Base-by-base conservation (phyloP, 2,329 filamentous ascomycete species). In the Aspergillus ustus region DNA sequence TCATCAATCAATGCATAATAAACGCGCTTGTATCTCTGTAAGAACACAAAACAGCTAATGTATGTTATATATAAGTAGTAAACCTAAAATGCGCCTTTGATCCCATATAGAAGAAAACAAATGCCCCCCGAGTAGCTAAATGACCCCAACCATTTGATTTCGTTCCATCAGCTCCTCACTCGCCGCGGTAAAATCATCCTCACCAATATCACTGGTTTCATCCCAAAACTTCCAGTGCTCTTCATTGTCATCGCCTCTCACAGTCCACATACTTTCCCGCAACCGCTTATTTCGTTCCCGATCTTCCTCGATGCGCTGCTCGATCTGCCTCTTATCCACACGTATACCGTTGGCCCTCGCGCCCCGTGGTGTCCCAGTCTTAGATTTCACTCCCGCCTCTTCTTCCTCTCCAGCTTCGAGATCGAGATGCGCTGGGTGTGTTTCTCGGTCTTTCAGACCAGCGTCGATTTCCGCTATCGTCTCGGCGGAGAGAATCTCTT, bases 301-400 rank as follows among this genome's bases (percentile, higher is more conserved):
- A 77, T 99, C 95, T 78, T 99, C 96, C 70, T 99, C 96, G 65
- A 99, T 97, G 45, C 95, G 85, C 80, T 98, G 93, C 79, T 98
- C 93, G 57, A 97, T 91, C 78, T 97, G 91, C 59, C 90, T 86
- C 78, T 94, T 95, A 72, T 97, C 92, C 55, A 95, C 75, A 55
- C 83, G 81, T 49, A 82, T 77, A 3, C 80, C 81, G 57, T 78
- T 80, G 1, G 68, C 61, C 56, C 68, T 75, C 7, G 65, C 60
- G 57, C 67, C 68, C 34, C 65, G 70, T 19, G 72, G 74, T 4
- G 72, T 74, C 19, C 68, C 70, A 1, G 54, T 65, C 59, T 73
- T 75, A 6, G 69, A 66, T 55, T 61, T 69, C 58, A 61, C 60
- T 25, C 63, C 66, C 25, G 64, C 69, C 40, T 73, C 74, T 1